Base-by-base conservation (phyloP, 176 grass and related monocot genomes). In the Guadua angustifolia region DNA sequence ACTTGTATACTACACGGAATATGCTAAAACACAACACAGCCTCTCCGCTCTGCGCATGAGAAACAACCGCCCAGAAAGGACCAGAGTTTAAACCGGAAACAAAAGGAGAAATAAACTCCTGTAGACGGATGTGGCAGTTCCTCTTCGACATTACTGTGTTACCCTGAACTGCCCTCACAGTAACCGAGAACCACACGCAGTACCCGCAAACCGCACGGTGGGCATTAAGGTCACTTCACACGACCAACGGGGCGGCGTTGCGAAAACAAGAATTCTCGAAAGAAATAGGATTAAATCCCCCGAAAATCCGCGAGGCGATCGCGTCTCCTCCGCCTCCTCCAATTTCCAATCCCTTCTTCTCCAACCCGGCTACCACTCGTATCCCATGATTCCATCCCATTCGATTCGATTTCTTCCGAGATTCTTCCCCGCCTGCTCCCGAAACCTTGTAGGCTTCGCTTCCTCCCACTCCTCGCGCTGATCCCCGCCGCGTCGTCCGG, bases 281-380 rank as follows among this genome's bases (percentile, higher is more conserved):
- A 22, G 15, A 33, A 33, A 61, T 52, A 14, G 17, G 22, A 21
- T 21, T 47, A 72, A 82, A 82, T 19, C 51, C 15, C 49, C 47
- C 9, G 19, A 79, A 73, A 82, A 73, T 82, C 18, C 25, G 39
- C 51, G 35, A 2, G 35, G 35, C 35, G 80, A 82, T 73, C 55
- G 22, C 40, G 68, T 82, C 68, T 33, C 39, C 22, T 39, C 4
- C 21, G 10, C 77, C 44, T 58, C 80, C 67, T 61, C 67, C 68
- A 45, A 9, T 82, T 45, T 53, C 80, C 68, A 82, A 82, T 84
- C 73, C 73, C 32, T 77, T 25, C 33, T 18, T 7, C 73, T 4
- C 64, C 77, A 53, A 43, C 35, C 61, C 35, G 60, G 21, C 32
- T 5, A 32, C 62, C 67, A 47, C 63, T 68, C 46, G 17, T 68